A percentile compares a stretch with the other conserved stretches of the same genome.
phyloP scores from a whole-genome alignment of 164 flowering plant species.

The Paratinospora sagittata region DNA sequence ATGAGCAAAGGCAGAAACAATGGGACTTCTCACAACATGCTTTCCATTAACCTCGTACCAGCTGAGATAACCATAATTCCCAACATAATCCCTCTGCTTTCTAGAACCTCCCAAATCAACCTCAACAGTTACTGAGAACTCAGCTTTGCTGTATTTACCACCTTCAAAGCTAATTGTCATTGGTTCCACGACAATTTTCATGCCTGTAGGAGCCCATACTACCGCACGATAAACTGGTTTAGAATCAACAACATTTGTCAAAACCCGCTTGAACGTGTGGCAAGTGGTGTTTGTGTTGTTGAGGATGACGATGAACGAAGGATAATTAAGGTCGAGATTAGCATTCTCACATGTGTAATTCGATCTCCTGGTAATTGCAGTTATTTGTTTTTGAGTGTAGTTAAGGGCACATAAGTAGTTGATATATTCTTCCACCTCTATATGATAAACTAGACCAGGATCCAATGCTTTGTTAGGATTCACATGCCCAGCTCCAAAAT shows the following conservation, averaged over 20 bases:
- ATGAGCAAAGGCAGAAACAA: too few relatives aligned
- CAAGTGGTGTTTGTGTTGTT: conserved; percentile 18
- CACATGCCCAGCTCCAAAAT: conserved; percentile 35
- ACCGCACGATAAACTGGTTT: conserved; percentile 14
- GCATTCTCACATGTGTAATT: conserved; percentile 18
- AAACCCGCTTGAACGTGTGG: conserved; percentile 15
- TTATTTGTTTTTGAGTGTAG: conserved; percentile 26
- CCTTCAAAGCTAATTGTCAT: conserved; percentile 7
- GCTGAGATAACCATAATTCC: too few relatives aligned
- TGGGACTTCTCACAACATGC: too few relatives aligned
- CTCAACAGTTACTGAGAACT: too few relatives aligned
- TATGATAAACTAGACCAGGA: conserved; percentile 39
- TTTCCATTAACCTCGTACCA: too few relatives aligned
- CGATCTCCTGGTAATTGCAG: conserved; percentile 18
- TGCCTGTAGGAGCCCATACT: conserved; percentile 13
- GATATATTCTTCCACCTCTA: conserved; percentile 21
- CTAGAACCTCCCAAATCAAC: too few relatives aligned
- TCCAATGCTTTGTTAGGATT: conserved; percentile 39
- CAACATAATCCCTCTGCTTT: too few relatives aligned
- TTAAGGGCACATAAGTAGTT: conserved; percentile 28
- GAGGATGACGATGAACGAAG: conserved; percentile 26
- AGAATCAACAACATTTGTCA: conserved; percentile 19
- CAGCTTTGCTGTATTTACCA: too few relatives aligned
- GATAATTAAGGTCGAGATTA: too few relatives aligned
- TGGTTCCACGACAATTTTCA: conserved; percentile 13